These are phyloP conservation scores for Kluyveromyces sp. DNA, from an alignment of 1,139 yeast species.

Conservation along the genomic window DNA sequence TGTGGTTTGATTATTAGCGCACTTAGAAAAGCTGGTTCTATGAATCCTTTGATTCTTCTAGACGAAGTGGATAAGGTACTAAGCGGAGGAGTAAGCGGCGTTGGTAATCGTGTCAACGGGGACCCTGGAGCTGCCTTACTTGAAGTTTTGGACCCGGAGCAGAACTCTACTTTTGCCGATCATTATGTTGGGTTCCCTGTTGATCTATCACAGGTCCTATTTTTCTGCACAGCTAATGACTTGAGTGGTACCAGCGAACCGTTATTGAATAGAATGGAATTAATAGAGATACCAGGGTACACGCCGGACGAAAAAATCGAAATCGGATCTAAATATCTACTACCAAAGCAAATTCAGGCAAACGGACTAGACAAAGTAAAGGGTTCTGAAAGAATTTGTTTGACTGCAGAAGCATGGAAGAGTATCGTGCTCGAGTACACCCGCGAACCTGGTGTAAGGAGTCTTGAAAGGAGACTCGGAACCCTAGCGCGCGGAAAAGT, in stretches of 20 bases:
- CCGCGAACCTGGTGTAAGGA: conserved; percentile 83
- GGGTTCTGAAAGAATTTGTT: conserved; percentile 29
- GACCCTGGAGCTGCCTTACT: conserved; percentile 89
- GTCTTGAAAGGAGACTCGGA: conserved; percentile 65
- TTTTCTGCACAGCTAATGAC: conserved; percentile 88
- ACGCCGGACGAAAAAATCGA: conserved; percentile 71
- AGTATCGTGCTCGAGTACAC: conserved; percentile 66
- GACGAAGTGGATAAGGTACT: conserved; percentile 87
- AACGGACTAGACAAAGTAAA: conserved; percentile 51
- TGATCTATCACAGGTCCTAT: conserved; percentile 75
- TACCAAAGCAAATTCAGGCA: conserved; percentile 71
- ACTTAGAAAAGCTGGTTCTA: conserved; percentile 65
- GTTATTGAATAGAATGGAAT: conserved; percentile 78
- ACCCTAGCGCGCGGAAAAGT: conserved; percentile 76
- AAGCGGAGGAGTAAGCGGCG: conserved; percentile 44
- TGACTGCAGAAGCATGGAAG: conserved; percentile 48
- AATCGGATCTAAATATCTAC: conserved; percentile 62
- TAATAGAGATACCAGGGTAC: conserved; percentile 74
- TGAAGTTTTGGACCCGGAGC: conserved; percentile 90
- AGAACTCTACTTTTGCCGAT: conserved; percentile 70
- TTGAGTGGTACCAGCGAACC: conserved; percentile 71
- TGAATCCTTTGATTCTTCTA: conserved; percentile 82
- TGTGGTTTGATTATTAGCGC: conserved; percentile 84
- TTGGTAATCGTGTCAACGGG: conserved; percentile 54
- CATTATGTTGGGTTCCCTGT: conserved; percentile 85